Conservation (phyloP, 768 basidiomycete genomes). For the Mycena venus region DNA sequence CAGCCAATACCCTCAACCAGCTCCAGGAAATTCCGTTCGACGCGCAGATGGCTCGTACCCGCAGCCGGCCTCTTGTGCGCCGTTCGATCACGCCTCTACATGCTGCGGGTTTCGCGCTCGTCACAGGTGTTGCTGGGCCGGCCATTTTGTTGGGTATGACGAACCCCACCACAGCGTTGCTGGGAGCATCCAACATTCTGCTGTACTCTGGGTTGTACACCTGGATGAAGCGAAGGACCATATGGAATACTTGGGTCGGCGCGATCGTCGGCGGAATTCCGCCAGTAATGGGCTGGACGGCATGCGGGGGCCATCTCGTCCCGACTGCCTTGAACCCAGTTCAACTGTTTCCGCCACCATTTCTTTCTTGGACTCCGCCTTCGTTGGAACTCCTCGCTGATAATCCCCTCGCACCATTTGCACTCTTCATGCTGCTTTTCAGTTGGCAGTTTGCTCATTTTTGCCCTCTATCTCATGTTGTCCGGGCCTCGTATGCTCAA, state of each 20-base stretch:
- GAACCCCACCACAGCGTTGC: slow-evolving; percentile 85
- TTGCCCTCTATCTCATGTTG: slow-evolving; percentile 90
- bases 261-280: slow-evolving; percentile 93
- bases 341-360: slow-evolving; percentile 71
- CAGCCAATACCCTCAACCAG: slow-evolving; percentile 96
- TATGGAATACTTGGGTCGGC: slow-evolving; percentile 95
- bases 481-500: slow-evolving; percentile 90
- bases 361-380: slow-evolving; percentile 55
- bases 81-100: slow-evolving; percentile 87
- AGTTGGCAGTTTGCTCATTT: slow-evolving; percentile 99
- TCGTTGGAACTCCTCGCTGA: slow-evolving; percentile 65
- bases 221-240: slow-evolving; percentile 85
- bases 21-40: slow-evolving; percentile 95
- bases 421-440: slow-evolving; percentile 88
- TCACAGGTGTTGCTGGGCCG: slow-evolving; percentile 84
- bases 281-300: slow-evolving; percentile 98
- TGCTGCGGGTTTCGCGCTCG: slow-evolving; percentile 82
- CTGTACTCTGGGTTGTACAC: slow-evolving; percentile 96
- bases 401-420: slow-evolving; percentile 85
- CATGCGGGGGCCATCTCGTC: slow-evolving; percentile 84
- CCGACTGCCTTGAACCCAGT: slow-evolving; percentile 73
- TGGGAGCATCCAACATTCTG: slow-evolving; percentile 87
- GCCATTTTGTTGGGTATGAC: slow-evolving; percentile 84
- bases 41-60: slow-evolving; percentile 95
- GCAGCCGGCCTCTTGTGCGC: slow-evolving; percentile 88